Evolutionary conservation across 352 stramenopile species (phyloP).

Genomic region (Phytophthora uliginosa): DNA sequence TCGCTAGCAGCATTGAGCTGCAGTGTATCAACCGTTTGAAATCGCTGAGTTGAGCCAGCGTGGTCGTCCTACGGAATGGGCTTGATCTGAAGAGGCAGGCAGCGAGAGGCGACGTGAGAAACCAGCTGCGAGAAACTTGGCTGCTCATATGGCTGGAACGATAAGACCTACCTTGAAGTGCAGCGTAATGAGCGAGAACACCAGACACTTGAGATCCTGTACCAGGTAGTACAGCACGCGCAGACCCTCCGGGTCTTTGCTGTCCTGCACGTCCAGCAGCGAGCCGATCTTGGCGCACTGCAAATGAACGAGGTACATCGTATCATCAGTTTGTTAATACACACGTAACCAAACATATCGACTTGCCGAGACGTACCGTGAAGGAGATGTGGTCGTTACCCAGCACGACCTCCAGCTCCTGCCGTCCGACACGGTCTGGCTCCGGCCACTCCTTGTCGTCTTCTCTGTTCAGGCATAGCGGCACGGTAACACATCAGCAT

Average conservation of each 20-base stretch:
- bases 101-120: conserved; percentile 15
- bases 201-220: conserved; percentile 97
- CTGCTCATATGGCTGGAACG: not conserved
- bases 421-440: conserved; percentile 91
- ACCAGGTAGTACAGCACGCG: conserved; percentile 97
- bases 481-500: conserved; percentile 13
- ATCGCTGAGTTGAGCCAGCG: conserved; percentile 17
- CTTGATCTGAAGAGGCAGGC: conserved; percentile 85
- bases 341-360: not conserved
- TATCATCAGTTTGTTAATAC: conserved; percentile 5
- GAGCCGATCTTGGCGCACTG: conserved; percentile 97
- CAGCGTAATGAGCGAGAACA: conserved; percentile 97
- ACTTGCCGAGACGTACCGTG: conserved; percentile 63
- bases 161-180: conserved; percentile 94
- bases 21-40: conserved; percentile 10
- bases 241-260: conserved; percentile 96
- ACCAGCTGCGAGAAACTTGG: conserved; percentile 19
- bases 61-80: conserved; percentile 87
- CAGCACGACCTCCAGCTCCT: conserved; percentile 98
- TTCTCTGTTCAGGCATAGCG: conserved; percentile 59
- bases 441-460: conserved; percentile 98
- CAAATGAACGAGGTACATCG: not conserved
- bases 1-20: not conserved
- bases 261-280: conserved; percentile 96
- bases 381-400: conserved; percentile 98